A percentile compares a stretch with the other conserved stretches of the same genome.
Evolutionary conservation across 768 basidiomycete genomes (phyloP).

Genomic region (Russula compacta): DNA sequence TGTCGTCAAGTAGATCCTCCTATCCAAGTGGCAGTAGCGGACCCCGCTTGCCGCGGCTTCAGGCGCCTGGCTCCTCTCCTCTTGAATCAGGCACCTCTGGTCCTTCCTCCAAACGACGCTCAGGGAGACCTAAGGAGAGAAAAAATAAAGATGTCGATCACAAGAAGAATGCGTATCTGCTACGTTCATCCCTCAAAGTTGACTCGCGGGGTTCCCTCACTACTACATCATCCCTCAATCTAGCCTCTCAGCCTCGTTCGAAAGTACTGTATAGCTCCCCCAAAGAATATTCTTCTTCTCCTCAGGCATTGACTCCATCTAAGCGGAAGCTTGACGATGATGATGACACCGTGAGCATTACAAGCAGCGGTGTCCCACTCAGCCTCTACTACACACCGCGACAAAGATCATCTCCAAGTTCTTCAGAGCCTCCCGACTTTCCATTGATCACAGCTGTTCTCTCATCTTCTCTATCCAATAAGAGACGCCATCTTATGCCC

Average conservation of each 20-base stretch:
- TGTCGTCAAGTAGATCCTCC: not conserved
- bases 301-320: not conserved
- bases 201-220: not conserved
- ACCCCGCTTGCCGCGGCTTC: not conserved
- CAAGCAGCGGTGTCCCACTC: constrained; percentile 12
- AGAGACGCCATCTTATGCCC: not conserved
- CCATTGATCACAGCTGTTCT: not conserved
- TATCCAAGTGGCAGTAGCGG: not conserved
- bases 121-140: not conserved
- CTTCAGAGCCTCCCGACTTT: not conserved
- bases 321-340: constrained; percentile 13
- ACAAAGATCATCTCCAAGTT: not conserved
- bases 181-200: not conserved
- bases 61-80: not conserved
- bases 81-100: not conserved
- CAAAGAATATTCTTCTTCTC: not conserved
- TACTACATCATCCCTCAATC: not conserved
- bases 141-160: not conserved
- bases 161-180: not conserved
- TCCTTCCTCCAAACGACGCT: not conserved
- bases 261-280: not conserved
- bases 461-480: not conserved
- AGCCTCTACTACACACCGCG: constrained; percentile 13
- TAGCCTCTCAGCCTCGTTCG: not conserved
- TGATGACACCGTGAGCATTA: not conserved